Evolutionary conservation across 805 yeast species (phyloP), one percentile per base, ranked within the genome.

Genomic region (Sugiyamaella boreocaroliniensis): DNA sequence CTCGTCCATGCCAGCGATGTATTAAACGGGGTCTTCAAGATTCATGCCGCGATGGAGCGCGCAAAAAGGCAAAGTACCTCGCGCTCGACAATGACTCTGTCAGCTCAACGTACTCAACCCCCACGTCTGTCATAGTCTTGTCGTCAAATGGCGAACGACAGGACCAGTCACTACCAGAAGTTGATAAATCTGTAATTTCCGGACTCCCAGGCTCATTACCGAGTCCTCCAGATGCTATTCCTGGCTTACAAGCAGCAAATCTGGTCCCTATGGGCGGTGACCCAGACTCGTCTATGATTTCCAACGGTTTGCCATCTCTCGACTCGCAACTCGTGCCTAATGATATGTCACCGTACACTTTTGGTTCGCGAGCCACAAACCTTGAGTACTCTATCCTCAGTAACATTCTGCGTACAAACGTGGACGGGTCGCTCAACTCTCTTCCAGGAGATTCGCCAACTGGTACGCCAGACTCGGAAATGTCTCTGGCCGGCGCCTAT

Each of bases 11-110:
- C 62, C 73, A 76, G 48, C 68, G 96, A 46, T 90, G 97, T 67
- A 62, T 83, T 9, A 74, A 73, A 34, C 74, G 85, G 61, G 89
- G 88, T 0, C 67, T 86, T 11, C 75, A 73, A 1, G 76, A 71
- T 19, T 72, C 84, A 1, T 89, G 97, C 68, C 80, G 79, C 29
- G 96, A 90, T 71, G 96, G 96, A 1, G 92, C 93, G 2, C 71
- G 97, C 48, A 76, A 80, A 57, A 85, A 85, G 71, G 72, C 72
- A 37, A 89, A 89, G 68, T 89, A 89, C 58, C 66, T 89, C 50
- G 73, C 78, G 41, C 93, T 84, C 53, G 78, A 78, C 2, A 79
- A 80, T 1, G 29, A 47, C 20, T 16, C 16, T 11, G 19, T 20
- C n/a, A 37, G 16, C 29, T 45, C 32, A 5, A 4, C 45, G 3